These are phyloP conservation scores for Aspergillus texensis DNA, from an alignment of 2,329 filamentous ascomycete species.

Conservation along the genomic window DNA sequence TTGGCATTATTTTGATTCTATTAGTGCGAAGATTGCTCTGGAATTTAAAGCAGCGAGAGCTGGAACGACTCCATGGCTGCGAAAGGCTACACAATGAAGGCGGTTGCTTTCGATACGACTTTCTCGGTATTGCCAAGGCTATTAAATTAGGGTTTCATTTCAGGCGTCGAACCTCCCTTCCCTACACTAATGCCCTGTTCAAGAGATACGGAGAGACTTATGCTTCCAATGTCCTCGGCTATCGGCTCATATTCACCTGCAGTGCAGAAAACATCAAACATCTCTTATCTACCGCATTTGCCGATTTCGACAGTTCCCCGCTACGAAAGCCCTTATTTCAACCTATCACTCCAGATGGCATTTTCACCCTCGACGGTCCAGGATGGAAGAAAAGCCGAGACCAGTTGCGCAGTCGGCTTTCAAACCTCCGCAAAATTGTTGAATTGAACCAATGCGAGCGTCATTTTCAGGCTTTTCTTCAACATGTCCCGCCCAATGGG, in stretches of 20 bases:
- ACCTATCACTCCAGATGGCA: constrained; percentile 18
- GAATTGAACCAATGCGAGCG: constrained; percentile 8
- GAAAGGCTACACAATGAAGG: not conserved
- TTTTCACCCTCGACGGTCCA: constrained; percentile 16
- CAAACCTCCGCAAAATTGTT: constrained; percentile 5
- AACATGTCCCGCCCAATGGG: constrained; percentile 4
- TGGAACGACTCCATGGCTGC: constrained; percentile 2
- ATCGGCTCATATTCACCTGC: constrained; percentile 17
- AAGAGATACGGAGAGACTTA: constrained; percentile 14
- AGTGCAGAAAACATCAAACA: constrained; percentile 13
- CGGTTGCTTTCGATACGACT: not conserved
- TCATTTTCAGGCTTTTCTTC: constrained; percentile 11
- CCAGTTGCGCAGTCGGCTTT: constrained; percentile 3
- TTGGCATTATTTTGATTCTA: not conserved
- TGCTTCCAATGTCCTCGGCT: constrained; percentile 10
- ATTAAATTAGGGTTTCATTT: constrained; percentile 6
- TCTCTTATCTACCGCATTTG: constrained; percentile 11
- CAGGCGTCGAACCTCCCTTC: not conserved
- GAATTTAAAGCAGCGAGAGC: not conserved
- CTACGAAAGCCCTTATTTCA: constrained; percentile 13
- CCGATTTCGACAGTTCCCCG: constrained; percentile 15
- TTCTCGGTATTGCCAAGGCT: constrained; percentile 6
- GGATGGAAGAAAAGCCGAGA: constrained; percentile 13
- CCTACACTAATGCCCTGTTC: constrained; percentile 12
- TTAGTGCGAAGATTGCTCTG: not conserved